Conservation (phyloP, 805 yeast genomes). For the Naumovozyma castellii region DNA sequence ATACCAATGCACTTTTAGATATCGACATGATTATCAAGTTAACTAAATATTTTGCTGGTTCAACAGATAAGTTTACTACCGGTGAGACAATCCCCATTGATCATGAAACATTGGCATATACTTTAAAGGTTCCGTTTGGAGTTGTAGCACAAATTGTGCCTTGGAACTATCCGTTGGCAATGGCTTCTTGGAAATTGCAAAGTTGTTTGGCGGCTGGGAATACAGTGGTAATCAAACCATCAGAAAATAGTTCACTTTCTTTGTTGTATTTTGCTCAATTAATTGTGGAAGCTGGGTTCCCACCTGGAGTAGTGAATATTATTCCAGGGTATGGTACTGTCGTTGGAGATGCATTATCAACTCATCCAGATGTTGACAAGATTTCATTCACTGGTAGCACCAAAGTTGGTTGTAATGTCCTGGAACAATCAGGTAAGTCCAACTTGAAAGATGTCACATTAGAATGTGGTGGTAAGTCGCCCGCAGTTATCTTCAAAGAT, state of each 20-base stretch:
- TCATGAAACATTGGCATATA: conserved; percentile 41
- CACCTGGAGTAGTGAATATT: conserved; percentile 38
- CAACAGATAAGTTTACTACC: conserved; percentile 48
- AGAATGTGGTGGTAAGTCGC: conserved; percentile 41
- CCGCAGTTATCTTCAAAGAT: conserved; percentile 36
- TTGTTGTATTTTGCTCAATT: conserved; percentile 33
- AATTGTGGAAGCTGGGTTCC: conserved; percentile 34
- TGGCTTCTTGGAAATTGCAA: conserved; percentile 39
- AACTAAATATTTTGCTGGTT: conserved; percentile 58
- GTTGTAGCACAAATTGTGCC: conserved; percentile 40
- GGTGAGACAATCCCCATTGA: conserved; percentile 58
- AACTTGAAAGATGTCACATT: conserved; percentile 37
- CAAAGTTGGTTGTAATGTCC: conserved; percentile 33
- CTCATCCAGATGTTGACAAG: conserved; percentile 35
- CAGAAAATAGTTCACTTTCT: conserved; percentile 38
- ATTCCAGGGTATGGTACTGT: conserved; percentile 34
- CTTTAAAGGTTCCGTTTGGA: conserved; percentile 41
- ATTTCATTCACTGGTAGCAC: conserved; percentile 45
- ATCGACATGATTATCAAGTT: conserved; percentile 45
- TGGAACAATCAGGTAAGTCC: conserved; percentile 29
- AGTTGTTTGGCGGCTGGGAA: conserved; percentile 46
- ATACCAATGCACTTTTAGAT: conserved; percentile 44
- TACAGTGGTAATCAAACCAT: conserved; percentile 35
- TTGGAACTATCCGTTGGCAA: conserved; percentile 40
- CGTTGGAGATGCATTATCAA: conserved; percentile 34